Conservation (phyloP, 2,329 filamentous ascomycete species). For the Pleochaeta shiraiana region DNA sequence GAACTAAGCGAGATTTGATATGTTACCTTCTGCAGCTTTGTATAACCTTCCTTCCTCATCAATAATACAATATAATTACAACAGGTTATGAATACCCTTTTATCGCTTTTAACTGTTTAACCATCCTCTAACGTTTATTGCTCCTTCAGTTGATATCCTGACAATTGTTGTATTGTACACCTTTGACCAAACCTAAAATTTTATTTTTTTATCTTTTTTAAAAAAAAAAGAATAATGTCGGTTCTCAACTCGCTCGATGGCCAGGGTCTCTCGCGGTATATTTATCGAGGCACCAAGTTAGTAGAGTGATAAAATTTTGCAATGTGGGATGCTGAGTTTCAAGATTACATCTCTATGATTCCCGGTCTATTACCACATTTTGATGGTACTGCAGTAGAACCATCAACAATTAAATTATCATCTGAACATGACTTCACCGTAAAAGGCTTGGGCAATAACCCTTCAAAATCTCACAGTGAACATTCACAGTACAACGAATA, state of each 20-base stretch:
- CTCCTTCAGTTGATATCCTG: not conserved
- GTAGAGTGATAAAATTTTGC: not conserved
- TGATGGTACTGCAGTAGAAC: no score
- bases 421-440: no score
- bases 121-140: not conserved
- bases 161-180: not conserved
- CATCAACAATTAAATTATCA: no score
- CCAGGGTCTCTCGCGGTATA: not conserved
- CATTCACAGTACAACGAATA: not conserved
- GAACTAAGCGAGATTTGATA: no score
- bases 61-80: no score
- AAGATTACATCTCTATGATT: not conserved
- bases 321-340: conserved; percentile 1
- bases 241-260: not conserved
- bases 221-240: not conserved
- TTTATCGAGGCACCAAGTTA: not conserved
- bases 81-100: not conserved
- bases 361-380: not conserved
- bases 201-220: not conserved
- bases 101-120: not conserved
- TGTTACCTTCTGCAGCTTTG: no score
- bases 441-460: no score
- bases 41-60: no score
- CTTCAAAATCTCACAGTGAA: no score
- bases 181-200: not conserved